A percentile compares a stretch with the other conserved stretches of the same genome.
Evolutionary conservation across 371 early-diverging fungal genomes (phyloP).

Genomic region (Thermomucor indicae-seudaticae): DNA sequence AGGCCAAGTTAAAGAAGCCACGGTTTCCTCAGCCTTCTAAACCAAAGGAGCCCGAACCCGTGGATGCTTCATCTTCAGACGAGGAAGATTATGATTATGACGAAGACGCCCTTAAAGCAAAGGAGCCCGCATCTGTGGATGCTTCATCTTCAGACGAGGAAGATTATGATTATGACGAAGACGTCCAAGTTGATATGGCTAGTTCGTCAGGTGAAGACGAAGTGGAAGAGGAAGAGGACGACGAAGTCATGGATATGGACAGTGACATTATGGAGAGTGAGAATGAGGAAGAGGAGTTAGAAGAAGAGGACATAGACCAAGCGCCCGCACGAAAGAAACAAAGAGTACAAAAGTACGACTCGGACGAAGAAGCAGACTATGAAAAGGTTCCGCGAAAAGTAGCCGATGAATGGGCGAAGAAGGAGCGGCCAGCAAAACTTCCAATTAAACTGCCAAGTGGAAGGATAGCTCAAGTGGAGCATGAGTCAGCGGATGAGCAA

Average conservation of each 20-base stretch:
- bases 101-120: slow-evolving; percentile 18
- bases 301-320: slow-evolving; percentile 2
- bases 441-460: slow-evolving; percentile 68
- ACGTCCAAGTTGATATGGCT: background rate
- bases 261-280: slow-evolving; percentile 7
- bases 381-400: slow-evolving; percentile 55
- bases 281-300: slow-evolving; percentile 14
- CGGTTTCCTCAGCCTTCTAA: slow-evolving; percentile 9
- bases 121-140: background rate
- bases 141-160: slow-evolving; percentile 25
- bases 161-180: slow-evolving; percentile 30
- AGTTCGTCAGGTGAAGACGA: background rate
- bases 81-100: slow-evolving; percentile 40
- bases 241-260: slow-evolving; percentile 16
- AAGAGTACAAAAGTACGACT: slow-evolving; percentile 22
- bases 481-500: slow-evolving; percentile 28
- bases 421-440: slow-evolving; percentile 46
- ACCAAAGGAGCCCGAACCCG: slow-evolving; percentile 16
- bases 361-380: slow-evolving; percentile 63
- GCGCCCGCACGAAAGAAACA: slow-evolving; percentile 8
- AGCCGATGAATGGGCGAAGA: slow-evolving; percentile 48
- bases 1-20: slow-evolving; percentile 2
- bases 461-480: slow-evolving; percentile 29
- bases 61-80: slow-evolving; percentile 32
- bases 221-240: slow-evolving; percentile 21